These are phyloP conservation scores for Trypanosomatidae sp. DNA, from an alignment of 208 protist genomes.

Conservation along the genomic window DNA sequence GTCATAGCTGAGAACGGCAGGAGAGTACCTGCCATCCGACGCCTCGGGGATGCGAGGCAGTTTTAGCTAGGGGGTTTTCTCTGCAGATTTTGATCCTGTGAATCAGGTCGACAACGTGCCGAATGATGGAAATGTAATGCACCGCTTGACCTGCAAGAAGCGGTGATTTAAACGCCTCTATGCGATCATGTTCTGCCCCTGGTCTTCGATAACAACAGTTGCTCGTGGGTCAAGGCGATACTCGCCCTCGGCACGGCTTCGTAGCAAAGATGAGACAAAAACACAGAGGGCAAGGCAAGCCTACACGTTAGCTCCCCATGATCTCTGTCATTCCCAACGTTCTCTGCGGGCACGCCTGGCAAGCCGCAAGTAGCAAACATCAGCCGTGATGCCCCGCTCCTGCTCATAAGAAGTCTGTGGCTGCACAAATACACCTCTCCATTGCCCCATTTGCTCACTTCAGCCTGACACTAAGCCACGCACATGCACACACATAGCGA, in stretches of 20 bases:
- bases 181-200: not conserved
- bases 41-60: conserved; percentile 59
- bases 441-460: too few species aligned
- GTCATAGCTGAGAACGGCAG: conserved; percentile 67
- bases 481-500: too few species aligned
- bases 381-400: too few species aligned
- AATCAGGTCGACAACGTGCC: conserved; percentile 64
- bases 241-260: not conserved
- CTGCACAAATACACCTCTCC: too few species aligned
- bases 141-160: not conserved
- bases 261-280: not conserved
- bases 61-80: conserved; percentile 48
- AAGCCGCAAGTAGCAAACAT: too few species aligned
- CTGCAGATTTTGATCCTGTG: conserved; percentile 73
- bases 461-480: too few species aligned
- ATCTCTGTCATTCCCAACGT: too few species aligned
- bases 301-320: too few species aligned
- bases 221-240: not conserved
- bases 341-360: too few species aligned
- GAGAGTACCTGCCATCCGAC: conserved; percentile 59
- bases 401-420: too few species aligned
- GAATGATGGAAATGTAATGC: conserved; percentile 64
- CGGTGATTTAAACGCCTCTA: not conserved
- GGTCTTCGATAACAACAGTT: not conserved
- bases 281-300: not conserved